phyloP scores from a whole-genome alignment of 139 green algal species.

The Axilococcus clingmanii region DNA sequence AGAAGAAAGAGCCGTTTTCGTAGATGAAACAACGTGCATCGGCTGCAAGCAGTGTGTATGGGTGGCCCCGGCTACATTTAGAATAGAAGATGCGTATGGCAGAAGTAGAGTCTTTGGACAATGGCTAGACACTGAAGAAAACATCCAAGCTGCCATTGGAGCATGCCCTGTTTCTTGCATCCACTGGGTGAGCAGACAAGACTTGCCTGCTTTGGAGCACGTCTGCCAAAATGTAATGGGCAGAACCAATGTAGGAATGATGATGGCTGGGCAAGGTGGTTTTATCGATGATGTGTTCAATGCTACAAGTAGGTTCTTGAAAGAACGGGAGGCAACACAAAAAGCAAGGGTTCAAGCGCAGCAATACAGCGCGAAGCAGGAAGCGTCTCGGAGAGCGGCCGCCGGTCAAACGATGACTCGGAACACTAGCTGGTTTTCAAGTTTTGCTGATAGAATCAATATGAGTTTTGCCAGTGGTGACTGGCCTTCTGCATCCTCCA shows the following conservation, averaged over 20 bases:
- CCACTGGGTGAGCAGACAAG: constrained; percentile 66
- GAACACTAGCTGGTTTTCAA: constrained; percentile 21
- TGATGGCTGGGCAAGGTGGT: constrained; percentile 64
- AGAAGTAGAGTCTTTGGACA: constrained; percentile 55
- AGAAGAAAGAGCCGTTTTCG: constrained; percentile 70
- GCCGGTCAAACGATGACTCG: constrained; percentile 12
- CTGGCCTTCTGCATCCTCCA: not conserved
- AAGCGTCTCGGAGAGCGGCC: constrained; percentile 32
- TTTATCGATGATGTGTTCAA: constrained; percentile 28
- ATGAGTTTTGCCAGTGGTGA: constrained; percentile 5
- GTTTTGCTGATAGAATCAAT: constrained; percentile 8
- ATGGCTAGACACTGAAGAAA: constrained; percentile 68
- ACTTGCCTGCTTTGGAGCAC: constrained; percentile 71
- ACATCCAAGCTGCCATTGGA: constrained; percentile 51
- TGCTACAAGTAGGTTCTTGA: constrained; percentile 31
- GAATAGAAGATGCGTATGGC: constrained; percentile 66
- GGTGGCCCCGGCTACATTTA: constrained; percentile 61
- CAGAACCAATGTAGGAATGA: constrained; percentile 58
- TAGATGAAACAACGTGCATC: constrained; percentile 80
- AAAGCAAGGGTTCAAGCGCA: constrained; percentile 26
- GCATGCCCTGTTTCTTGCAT: constrained; percentile 82
- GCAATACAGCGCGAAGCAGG: constrained; percentile 46
- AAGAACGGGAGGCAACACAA: constrained; percentile 29
- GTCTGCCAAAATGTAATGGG: constrained; percentile 52
- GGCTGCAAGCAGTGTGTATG: constrained; percentile 82